Evolutionary conservation across 1,284 basidiomycete genomes (phyloP).

Genomic region (Puccinia coronata): DNA sequence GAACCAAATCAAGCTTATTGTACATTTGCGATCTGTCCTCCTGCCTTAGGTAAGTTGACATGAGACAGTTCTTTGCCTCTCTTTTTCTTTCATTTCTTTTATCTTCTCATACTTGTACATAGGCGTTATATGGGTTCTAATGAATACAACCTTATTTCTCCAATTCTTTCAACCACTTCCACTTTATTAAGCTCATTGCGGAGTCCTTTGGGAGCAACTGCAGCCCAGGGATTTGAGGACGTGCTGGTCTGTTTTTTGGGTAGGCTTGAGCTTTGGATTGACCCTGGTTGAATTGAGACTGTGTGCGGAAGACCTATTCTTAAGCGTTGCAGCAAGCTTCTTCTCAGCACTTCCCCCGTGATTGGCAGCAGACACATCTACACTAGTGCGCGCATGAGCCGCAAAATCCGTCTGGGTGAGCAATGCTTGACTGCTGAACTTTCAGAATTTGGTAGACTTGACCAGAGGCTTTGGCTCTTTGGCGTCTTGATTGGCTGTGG

Average conservation of each 20-base stretch:
- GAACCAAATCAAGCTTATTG: too few relatives aligned
- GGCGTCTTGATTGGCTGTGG: constrained; percentile 14
- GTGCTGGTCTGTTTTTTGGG: constrained; percentile 20
- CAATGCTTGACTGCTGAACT: constrained; percentile 29
- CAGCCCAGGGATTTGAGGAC: constrained; percentile 16
- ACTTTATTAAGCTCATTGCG: constrained; percentile 30
- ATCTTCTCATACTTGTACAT: too few relatives aligned
- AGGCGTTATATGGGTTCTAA: too few relatives aligned
- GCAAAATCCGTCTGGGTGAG: constrained; percentile 17
- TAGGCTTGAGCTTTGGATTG: constrained; percentile 17
- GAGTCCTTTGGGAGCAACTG: neutral
- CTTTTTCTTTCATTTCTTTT: too few relatives aligned
- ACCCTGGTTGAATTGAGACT: constrained; percentile 19
- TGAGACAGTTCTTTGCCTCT: too few relatives aligned
- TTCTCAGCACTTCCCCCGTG: constrained; percentile 50
- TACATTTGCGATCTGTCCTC: too few relatives aligned
- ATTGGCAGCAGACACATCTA: constrained; percentile 35
- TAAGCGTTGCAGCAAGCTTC: constrained; percentile 18
- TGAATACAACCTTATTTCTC: too few relatives aligned
- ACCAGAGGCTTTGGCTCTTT: constrained; percentile 27
- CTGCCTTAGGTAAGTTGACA: too few relatives aligned
- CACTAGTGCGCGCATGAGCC: neutral
- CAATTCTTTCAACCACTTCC: constrained; percentile 13
- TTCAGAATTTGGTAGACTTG: constrained; percentile 11
- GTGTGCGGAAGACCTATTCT: constrained; percentile 12